Evolutionary conservation across 2,329 filamentous ascomycete genomes (phyloP).

Genomic region (Colletotrichum tamarilloi): DNA sequence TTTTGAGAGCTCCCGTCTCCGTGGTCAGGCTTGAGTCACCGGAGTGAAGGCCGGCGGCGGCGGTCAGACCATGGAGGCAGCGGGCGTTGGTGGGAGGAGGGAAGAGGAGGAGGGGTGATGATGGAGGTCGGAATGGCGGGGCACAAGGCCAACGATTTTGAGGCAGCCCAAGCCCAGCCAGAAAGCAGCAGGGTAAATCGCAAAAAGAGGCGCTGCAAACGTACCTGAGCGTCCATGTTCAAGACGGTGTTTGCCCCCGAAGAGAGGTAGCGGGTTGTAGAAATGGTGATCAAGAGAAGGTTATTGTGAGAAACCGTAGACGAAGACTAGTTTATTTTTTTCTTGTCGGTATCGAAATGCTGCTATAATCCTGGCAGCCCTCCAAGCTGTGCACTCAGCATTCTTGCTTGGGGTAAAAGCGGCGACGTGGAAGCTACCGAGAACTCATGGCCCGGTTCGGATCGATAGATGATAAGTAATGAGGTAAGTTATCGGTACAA

Average conservation of each 20-base stretch:
- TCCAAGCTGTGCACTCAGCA: conserved; percentile 52
- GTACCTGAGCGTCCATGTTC: conserved; percentile 62
- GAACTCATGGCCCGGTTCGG: conserved; percentile 51
- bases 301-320: conserved; percentile 26
- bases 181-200: conserved; percentile 6
- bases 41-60: background rate
- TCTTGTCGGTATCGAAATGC: conserved; percentile 42
- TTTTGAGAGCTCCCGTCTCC: background rate
- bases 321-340: conserved; percentile 1
- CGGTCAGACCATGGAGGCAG: conserved; percentile 15
- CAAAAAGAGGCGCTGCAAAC: conserved; percentile 40
- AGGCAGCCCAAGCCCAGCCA: conserved; percentile 10
- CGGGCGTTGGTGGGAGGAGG: conserved; percentile 20
- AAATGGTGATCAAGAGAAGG: background rate
- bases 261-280: background rate
- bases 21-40: conserved; percentile 10
- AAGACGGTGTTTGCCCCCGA: conserved; percentile 34
- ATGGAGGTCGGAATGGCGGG: conserved; percentile 43
- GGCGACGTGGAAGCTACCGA: conserved; percentile 53
- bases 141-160: conserved; percentile 37
- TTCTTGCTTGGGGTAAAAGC: conserved; percentile 46
- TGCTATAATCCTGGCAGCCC: conserved; percentile 58
- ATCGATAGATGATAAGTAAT: conserved; percentile 24
- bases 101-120: conserved; percentile 34
- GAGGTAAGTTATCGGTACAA: no score